Conservation (phyloP, 164 flowering plant species). For the Annona cherimola region DNA sequence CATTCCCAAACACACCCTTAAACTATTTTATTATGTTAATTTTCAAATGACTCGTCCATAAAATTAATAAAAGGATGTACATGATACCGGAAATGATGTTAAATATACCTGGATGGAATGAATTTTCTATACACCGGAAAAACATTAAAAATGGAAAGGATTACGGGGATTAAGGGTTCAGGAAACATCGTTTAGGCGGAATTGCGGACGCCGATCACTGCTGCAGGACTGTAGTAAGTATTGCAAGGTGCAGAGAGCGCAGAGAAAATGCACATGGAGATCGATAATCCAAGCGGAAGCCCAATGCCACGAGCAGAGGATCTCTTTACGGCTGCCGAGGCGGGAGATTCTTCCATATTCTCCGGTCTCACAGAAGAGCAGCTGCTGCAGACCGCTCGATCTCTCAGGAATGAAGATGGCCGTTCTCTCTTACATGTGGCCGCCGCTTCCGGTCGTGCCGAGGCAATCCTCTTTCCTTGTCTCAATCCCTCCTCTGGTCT, state of each 20-base stretch:
- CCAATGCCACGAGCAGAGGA: conserved; percentile 30
- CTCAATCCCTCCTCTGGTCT: neutral
- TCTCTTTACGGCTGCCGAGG: conserved; percentile 70
- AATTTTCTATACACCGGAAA: too few species aligned
- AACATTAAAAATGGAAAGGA: too few species aligned
- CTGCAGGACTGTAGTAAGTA: too few species aligned
- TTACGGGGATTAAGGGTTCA: too few species aligned
- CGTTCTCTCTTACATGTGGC: conserved; percentile 90
- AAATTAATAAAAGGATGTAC: too few species aligned
- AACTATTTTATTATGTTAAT: too few species aligned
- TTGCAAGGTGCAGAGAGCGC: neutral
- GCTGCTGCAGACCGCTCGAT: conserved; percentile 39
- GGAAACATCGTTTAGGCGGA: too few species aligned
- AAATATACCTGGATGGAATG: too few species aligned
- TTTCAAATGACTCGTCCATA: too few species aligned
- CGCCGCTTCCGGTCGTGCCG: conserved; percentile 43
- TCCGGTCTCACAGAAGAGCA: conserved; percentile 38
- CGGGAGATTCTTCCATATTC: conserved; percentile 53
- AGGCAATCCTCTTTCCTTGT: conserved; percentile 30
- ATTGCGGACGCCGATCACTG: too few species aligned
- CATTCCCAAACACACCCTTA: too few species aligned
- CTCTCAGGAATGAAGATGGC: conserved; percentile 79
- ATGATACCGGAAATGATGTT: too few species aligned
- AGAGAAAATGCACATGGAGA: conserved; percentile 53
- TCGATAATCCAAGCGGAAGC: conserved; percentile 25